These are phyloP conservation scores for Avena eriantha DNA, from an alignment of 176 grass and related monocot genomes.

Conservation along the genomic window DNA sequence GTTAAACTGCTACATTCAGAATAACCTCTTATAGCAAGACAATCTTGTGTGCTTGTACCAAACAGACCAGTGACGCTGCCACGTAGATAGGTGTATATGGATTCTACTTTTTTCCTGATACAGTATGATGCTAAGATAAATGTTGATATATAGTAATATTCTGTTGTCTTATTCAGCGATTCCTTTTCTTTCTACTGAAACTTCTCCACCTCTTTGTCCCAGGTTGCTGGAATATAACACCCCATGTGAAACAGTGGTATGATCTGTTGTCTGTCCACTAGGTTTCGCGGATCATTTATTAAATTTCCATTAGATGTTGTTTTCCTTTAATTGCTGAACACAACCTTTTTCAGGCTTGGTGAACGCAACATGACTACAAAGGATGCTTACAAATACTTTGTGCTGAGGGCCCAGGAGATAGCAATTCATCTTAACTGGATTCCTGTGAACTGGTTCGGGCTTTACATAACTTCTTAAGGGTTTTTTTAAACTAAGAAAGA, in stretches of 20 bases:
- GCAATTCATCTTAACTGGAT: constrained; percentile 78
- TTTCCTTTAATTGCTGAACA: constrained; percentile 28
- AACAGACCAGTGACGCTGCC: background rate
- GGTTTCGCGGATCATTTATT: background rate
- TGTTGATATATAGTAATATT: background rate
- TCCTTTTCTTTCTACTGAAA: constrained; percentile 13
- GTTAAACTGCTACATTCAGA: background rate
- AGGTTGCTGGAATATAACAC: constrained; percentile 92
- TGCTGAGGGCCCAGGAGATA: constrained; percentile 85
- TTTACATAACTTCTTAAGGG: background rate
- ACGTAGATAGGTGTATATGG: constrained; percentile 2
- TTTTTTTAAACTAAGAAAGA: background rate
- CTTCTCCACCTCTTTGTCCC: constrained; percentile 31
- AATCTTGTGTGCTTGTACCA: background rate
- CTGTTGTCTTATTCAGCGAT: background rate
- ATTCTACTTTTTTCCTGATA: background rate
- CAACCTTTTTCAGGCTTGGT: constrained; percentile 61
- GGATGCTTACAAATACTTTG: constrained; percentile 94
- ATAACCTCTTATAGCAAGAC: background rate
- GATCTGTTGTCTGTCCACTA: constrained; percentile 37
- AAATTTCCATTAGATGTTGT: background rate
- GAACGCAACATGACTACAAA: constrained; percentile 87
- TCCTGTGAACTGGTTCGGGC: constrained; percentile 83
- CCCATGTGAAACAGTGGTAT: constrained; percentile 94
- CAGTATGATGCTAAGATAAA: constrained; percentile 21